These are phyloP conservation scores for Kalmanozyma brasiliensis DNA, from an alignment of 1,284 basidiomycete species.

Conservation along the genomic window DNA sequence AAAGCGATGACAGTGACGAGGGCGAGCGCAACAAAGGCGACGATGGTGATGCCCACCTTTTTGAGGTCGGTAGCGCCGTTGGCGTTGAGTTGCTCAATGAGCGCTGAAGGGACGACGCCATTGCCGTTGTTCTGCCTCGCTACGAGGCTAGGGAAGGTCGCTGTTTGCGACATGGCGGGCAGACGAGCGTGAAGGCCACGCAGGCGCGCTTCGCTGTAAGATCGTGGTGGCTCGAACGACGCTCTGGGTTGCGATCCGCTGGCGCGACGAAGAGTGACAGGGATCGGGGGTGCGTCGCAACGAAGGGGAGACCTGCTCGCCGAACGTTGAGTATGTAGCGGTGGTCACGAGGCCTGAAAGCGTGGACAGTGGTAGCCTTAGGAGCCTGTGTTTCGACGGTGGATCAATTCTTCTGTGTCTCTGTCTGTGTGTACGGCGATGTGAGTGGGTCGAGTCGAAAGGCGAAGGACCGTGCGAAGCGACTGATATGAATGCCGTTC, in stretches of 20 bases:
- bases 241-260: too few species aligned
- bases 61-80: constrained; percentile 36
- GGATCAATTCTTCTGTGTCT: too few species aligned
- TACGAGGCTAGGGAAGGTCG: constrained; percentile 5
- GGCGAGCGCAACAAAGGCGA: constrained; percentile 46
- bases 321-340: not conserved
- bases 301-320: constrained; percentile 10
- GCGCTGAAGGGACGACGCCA: constrained; percentile 22
- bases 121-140: constrained; percentile 13
- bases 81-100: constrained; percentile 47
- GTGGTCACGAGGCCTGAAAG: too few species aligned
- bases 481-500: not conserved
- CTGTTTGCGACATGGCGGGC: constrained; percentile 16
- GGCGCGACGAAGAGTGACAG: too few species aligned
- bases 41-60: constrained; percentile 52
- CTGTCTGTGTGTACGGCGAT: constrained; percentile 1
- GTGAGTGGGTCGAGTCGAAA: not conserved
- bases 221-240: too few species aligned
- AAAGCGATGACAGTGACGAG: constrained; percentile 57
- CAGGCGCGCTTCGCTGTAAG: too few species aligned
- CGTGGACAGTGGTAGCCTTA: too few species aligned
- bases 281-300: not conserved
- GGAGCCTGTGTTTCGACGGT: too few species aligned
- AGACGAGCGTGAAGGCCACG: constrained; percentile 8
- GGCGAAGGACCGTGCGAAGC: constrained; percentile 1